Conservation (phyloP, 306 rosid genomes). For the Urtica urens region DNA sequence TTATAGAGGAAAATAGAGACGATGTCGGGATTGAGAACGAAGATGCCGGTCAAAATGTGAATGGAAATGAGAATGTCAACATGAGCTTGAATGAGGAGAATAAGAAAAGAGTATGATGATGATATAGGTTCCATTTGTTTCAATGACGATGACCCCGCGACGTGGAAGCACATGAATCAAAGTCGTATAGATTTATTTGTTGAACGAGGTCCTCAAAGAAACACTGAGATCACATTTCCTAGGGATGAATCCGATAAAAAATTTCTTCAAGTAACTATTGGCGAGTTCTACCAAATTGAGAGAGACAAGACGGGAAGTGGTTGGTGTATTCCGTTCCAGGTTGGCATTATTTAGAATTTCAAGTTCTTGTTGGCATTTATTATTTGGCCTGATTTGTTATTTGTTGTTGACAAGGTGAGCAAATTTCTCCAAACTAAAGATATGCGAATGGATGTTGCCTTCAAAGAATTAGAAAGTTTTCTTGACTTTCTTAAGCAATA, state of each 20-base stretch:
- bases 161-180: background rate
- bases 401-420: background rate
- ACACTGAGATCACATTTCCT: background rate
- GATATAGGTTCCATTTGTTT: background rate
- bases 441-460: background rate
- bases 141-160: background rate
- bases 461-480: background rate
- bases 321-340: background rate
- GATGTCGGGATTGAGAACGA: too few species aligned
- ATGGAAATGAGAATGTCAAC: too few species aligned
- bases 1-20: too few species aligned
- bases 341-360: background rate
- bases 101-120: too few species aligned
- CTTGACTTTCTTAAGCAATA: background rate
- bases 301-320: constrained; percentile 2
- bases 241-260: background rate
- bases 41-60: too few species aligned
- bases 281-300: background rate
- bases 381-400: background rate
- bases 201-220: too few species aligned
- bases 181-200: background rate
- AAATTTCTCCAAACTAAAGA: background rate
- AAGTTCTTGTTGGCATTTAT: background rate
- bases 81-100: too few species aligned
- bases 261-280: background rate